Evolutionary conservation across 116 monocot genomes (phyloP).

Genomic region (Posidonia oceanica): DNA sequence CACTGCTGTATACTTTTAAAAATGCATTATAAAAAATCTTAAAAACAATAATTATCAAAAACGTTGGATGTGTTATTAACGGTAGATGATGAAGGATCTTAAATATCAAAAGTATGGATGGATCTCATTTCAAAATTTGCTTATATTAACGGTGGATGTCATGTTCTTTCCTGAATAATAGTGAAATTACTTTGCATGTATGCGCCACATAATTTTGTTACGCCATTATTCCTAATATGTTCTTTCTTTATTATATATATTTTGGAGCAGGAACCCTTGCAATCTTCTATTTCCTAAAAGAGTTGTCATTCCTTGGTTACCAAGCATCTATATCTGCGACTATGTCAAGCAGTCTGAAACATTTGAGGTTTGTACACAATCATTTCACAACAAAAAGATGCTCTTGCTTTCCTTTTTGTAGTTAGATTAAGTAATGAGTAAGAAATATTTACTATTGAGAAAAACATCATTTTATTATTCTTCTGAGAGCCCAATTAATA

Average conservation of each 20-base stretch:
- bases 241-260: neutral
- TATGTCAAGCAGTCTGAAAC: slow-evolving; percentile 78
- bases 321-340: slow-evolving; percentile 56
- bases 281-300: slow-evolving; percentile 64
- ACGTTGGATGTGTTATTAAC: too few relatives aligned
- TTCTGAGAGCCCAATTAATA: too few relatives aligned
- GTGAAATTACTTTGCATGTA: neutral
- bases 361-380: slow-evolving; percentile 44
- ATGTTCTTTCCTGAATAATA: neutral
- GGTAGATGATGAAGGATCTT: too few relatives aligned
- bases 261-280: slow-evolving; percentile 34
- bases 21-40: too few relatives aligned
- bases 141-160: too few relatives aligned
- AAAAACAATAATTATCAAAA: too few relatives aligned
- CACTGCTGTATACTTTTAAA: too few relatives aligned
- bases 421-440: neutral
- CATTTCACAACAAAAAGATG: neutral
- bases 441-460: neutral
- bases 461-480: neutral
- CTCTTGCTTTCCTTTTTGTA: neutral
- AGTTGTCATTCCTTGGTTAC: slow-evolving; percentile 68
- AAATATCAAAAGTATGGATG: too few relatives aligned
- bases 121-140: too few relatives aligned
- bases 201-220: too few relatives aligned
- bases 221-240: neutral